Evolutionary conservation across 2,329 filamentous ascomycete genomes (phyloP), one percentile per base, ranked within the genome.

Genomic region (Aschersonia sp.): DNA sequence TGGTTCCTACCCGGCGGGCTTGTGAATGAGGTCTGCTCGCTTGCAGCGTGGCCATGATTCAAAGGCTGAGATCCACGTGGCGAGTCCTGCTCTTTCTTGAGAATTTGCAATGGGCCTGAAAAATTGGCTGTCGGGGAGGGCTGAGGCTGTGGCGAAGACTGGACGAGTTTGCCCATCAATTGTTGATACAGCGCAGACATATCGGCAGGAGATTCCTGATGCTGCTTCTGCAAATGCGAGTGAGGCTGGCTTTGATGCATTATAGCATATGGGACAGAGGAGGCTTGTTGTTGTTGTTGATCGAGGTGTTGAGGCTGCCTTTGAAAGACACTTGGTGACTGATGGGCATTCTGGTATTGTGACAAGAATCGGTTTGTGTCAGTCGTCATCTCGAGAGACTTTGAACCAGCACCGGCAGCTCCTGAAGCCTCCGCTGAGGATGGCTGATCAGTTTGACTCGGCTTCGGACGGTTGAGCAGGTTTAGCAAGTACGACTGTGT

Each of bases 401-500:
- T 68, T 5, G 72, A 69, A 5, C 71, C 73, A 53, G 67, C 60
- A 47, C 64, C 68, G 53, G 61, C 59, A 30, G 68, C 64, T 47
- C 69, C 68, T 29, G 67, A 61, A 10, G 65, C 57, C 51, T 74
- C 71, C 46, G 62, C 58, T 51, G 69, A 46, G 47, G 65, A 56
- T 5, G 64, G 64, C 53, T 67, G 66, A 44, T 80, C 76, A 44
- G 67, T 70, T 61, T 82, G 78, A 49, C 72, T 70, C 10, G 79
- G 78, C 66, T 83, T 88, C 46, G 85, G 81, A 45, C 84, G 81
- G 58, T 88, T 92, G 53, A 98, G 75, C 50, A 97, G 72, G 56
- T 87, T 84, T 52, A 97, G 78, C 44, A 98, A 72, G 59, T 92
- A 85, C 53, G 90, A 82, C 63, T 94, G 85, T 5, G 88, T 86